Evolutionary conservation across 768 basidiomycete genomes (phyloP), one percentile per base, ranked within the genome.

Genomic region (Podaxis sp.): DNA sequence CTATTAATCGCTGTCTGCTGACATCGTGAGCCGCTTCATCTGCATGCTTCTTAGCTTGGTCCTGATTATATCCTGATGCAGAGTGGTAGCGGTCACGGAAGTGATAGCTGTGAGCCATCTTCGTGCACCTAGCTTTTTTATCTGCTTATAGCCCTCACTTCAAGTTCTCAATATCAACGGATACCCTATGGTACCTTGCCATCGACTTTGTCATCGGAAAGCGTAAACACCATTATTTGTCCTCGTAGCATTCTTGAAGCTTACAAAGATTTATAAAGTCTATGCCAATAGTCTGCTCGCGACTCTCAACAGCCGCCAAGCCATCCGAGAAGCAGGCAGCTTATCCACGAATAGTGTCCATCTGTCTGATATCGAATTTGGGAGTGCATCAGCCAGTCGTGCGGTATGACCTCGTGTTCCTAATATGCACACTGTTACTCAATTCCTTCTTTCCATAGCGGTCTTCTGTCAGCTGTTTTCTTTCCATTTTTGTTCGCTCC

Each of bases 171-270:
- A 56, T 68, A 32, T 64, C 67, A 28, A 73, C 75, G 6, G 61
- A 72, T 36, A 71, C 70, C 18, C 61, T 74, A 7, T 77, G 74
- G 75, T 75, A 71, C 63, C 58, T 77, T 21, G 74, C 69, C 0
- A 74, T 77, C 37, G 75, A 81, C 62, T 81, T 81, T 54, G 72
- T 78, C 27, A 74, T 81, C 44, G 81, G 81, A 53, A 81, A 80
- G 68, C 68, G 79, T 81, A 32, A 61, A 74, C 68, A 14, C 36
- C 2, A 4, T 23, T 36, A 48, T 1, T n/a, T 16, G 5, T 14
- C 54, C 21, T 28, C 14, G 27, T 23, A 2, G 53, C 14, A 13
- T 60, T 3, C 14, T 53, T 59, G 0, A 55, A 23, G 11, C 18
- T 7, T 21, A n/a, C 21, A 47, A 23, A 1, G 27, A 11, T 18